These are phyloP conservation scores for Asclepias syriaca DNA, from an alignment of 257 asterid genomes.

Conservation along the genomic window DNA sequence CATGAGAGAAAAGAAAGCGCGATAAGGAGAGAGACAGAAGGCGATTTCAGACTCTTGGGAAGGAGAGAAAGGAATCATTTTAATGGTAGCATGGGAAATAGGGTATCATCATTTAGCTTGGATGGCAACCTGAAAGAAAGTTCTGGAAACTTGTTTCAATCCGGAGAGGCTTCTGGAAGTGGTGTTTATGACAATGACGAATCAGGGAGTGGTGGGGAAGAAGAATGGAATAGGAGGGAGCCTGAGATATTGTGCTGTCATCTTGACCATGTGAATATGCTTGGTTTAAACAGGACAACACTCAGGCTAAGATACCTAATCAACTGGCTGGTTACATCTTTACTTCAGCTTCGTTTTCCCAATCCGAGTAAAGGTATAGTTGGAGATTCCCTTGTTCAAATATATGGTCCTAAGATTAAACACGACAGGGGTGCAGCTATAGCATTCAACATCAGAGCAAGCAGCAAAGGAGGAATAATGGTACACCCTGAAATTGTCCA, in stretches of 20 bases:
- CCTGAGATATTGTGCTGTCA: conserved; percentile 30
- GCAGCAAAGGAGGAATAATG: conserved; percentile 21
- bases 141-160: conserved; percentile 8
- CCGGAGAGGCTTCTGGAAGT: conserved; percentile 16
- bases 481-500: conserved; percentile 32
- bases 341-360: conserved; percentile 32
- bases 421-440: conserved; percentile 34
- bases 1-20: conserved; percentile 23
- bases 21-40: conserved; percentile 31
- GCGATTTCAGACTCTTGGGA: conserved; percentile 28
- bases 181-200: conserved; percentile 4
- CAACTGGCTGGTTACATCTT: conserved; percentile 33
- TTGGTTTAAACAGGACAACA: conserved; percentile 34
- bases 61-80: conserved; percentile 17
- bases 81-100: conserved; percentile 9
- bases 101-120: conserved; percentile 23
- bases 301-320: conserved; percentile 26
- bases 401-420: conserved; percentile 38
- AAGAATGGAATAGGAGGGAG: conserved; percentile 28
- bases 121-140: conserved; percentile 13
- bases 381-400: conserved; percentile 25
- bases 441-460: conserved; percentile 27
- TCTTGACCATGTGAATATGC: conserved; percentile 30
- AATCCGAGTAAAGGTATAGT: conserved; percentile 4
- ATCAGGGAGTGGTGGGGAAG: conserved; percentile 17